Evolutionary conservation across 768 basidiomycete genomes (phyloP).

Genomic region (Dictyophora rubrovolvata): DNA sequence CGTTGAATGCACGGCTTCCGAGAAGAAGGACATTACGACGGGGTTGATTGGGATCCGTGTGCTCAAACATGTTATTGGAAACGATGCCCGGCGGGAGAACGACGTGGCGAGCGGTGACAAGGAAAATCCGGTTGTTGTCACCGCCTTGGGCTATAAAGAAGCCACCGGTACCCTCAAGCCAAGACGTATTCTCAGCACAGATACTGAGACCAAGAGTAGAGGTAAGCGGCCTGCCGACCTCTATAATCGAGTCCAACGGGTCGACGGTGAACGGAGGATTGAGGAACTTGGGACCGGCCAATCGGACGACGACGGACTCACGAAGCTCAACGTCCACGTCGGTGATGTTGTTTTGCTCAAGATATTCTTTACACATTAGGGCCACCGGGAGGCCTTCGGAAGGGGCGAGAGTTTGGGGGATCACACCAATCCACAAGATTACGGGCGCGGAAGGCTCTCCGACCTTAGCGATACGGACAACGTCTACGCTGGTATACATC

Average conservation of each 20-base stretch:
- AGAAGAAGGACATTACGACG: conserved; percentile 19
- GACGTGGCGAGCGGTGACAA: conserved; percentile 21
- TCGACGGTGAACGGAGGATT: no score
- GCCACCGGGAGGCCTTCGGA: conserved; percentile 20
- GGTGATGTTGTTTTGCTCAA: conserved; percentile 16
- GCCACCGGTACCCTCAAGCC: conserved; percentile 24
- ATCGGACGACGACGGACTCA: conserved; percentile 14
- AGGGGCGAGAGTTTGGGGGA: conserved; percentile 19
- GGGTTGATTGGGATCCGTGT: conserved; percentile 6
- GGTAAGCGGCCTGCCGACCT: not conserved
- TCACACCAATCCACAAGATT: conserved; percentile 27
- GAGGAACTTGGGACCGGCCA: not conserved
- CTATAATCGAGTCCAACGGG: not conserved
- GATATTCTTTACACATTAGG: conserved; percentile 15
- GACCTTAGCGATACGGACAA: conserved; percentile 13
- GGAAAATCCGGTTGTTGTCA: conserved; percentile 16
- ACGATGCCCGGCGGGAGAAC: conserved; percentile 13
- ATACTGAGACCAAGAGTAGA: conserved; percentile 16
- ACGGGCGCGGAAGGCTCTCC: conserved; percentile 10
- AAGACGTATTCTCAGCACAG: conserved; percentile 16
- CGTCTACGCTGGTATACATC: conserved; percentile 14
- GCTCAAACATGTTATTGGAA: conserved; percentile 16
- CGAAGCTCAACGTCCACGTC: conserved; percentile 26
- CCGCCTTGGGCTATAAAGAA: conserved; percentile 20
- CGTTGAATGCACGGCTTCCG: conserved; percentile 16